A percentile compares a stretch with the other conserved stretches of the same genome.
phyloP scores from a whole-genome alignment of 2,329 filamentous ascomycete species.

The Zasmidium angulare region DNA sequence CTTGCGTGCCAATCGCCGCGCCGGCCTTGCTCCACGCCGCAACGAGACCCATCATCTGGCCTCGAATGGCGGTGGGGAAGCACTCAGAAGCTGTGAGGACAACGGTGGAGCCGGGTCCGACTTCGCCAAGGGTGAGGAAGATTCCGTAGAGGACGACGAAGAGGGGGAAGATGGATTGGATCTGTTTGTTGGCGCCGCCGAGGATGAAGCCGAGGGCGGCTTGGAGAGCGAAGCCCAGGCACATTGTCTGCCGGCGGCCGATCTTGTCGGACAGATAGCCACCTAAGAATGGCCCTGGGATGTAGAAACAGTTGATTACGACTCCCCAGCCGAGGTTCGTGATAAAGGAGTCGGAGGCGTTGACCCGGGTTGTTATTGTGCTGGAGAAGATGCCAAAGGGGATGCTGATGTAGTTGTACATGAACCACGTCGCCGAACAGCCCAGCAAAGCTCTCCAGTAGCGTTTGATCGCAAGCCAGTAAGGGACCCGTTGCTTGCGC shows the following conservation, averaged over 20 bases:
- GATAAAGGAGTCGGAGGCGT: constrained; percentile 63
- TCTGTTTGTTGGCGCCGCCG: constrained; percentile 59
- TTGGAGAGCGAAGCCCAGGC: constrained; percentile 68
- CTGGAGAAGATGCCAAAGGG: constrained; percentile 82
- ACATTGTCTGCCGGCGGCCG: constrained; percentile 72
- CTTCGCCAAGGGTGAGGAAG: constrained; percentile 72
- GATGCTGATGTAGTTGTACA: constrained; percentile 72
- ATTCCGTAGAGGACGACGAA: constrained; percentile 77
- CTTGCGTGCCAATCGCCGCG: constrained; percentile 81
- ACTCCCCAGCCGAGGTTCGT: constrained; percentile 79
- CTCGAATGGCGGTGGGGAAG: constrained; percentile 79
- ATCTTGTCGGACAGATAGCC: constrained; percentile 74
- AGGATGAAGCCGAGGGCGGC: constrained; percentile 81
- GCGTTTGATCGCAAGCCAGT: constrained; percentile 55
- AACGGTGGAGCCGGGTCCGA: constrained; percentile 66
- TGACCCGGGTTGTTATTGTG: constrained; percentile 66
- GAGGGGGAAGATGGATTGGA: constrained; percentile 33
- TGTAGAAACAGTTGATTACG: constrained; percentile 81
- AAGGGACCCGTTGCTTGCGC: constrained; percentile 49
- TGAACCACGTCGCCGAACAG: constrained; percentile 78
- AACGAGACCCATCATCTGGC: constrained; percentile 68
- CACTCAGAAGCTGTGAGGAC: constrained; percentile 81
- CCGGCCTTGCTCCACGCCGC: constrained; percentile 68
- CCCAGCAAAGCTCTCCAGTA: constrained; percentile 69
- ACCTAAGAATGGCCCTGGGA: constrained; percentile 75